Percentiles rank a stretch among this genome's conserved stretches.
Evolutionary conservation across 2,329 filamentous ascomycete species (phyloP).

Genomic region (Hypoxylon sp.): DNA sequence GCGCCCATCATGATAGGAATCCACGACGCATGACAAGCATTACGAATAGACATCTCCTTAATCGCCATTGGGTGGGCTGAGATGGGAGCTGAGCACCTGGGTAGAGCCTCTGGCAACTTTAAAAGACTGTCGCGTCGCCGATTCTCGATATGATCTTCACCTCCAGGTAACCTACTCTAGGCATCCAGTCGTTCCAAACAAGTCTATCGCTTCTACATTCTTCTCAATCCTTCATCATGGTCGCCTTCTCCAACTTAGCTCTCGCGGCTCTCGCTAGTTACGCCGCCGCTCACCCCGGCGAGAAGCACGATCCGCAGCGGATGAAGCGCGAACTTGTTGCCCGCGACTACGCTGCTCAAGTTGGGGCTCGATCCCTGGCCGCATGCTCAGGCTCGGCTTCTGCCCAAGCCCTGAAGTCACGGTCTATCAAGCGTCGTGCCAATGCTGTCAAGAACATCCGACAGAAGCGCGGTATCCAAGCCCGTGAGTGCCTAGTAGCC

Average conservation of each 20-base stretch:
- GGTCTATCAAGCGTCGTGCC: conserved; percentile 60
- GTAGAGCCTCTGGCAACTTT: conserved; percentile 18
- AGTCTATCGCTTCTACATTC: conserved; percentile 8
- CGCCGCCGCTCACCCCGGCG: conserved; percentile 54
- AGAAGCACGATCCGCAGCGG: conserved; percentile 50
- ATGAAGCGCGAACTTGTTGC: conserved; percentile 56
- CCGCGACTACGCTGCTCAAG: conserved; percentile 52
- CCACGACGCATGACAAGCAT: conserved; percentile 33
- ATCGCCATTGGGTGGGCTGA: conserved; percentile 13
- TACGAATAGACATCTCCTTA: conserved; percentile 31
- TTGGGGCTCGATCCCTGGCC: conserved; percentile 57
- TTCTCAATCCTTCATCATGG: conserved; percentile 39
- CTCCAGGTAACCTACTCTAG: background rate
- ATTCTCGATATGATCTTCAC: conserved; percentile 20
- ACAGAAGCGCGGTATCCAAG: conserved; percentile 55
- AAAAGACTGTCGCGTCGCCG: conserved; percentile 24
- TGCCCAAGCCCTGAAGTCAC: conserved; percentile 57
- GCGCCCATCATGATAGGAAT: conserved; percentile 1
- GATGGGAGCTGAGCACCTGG: background rate
- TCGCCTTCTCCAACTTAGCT: conserved; percentile 45
- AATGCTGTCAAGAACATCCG: conserved; percentile 58
- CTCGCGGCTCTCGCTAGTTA: conserved; percentile 49
- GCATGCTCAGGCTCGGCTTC: conserved; percentile 58
- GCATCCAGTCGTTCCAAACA: conserved; percentile 9
- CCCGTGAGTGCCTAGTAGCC: conserved; percentile 47